A percentile compares a stretch with the other conserved stretches of the same genome.
Conservation (phyloP, 1,139 yeast genomes). For the Geotrichum phurueaensis region DNA sequence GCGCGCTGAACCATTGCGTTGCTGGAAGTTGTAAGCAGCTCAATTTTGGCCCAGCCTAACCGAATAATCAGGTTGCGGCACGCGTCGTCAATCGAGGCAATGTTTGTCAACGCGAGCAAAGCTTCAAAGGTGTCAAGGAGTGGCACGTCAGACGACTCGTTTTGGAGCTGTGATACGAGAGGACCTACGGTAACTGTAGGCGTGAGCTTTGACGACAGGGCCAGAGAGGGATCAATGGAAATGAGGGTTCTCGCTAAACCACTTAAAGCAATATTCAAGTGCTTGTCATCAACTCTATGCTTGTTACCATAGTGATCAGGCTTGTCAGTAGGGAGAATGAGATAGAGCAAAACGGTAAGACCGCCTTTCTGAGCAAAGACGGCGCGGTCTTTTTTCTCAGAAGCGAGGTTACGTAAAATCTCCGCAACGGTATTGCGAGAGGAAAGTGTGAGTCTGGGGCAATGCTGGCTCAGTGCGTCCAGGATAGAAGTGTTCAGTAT, state of each 20-base stretch:
- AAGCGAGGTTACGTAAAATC: constrained; percentile 33
- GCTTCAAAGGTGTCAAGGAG: constrained; percentile 43
- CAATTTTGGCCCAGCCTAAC: constrained; percentile 39
- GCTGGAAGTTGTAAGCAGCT: constrained; percentile 34
- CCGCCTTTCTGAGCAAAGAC: constrained; percentile 36
- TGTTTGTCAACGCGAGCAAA: constrained; percentile 44
- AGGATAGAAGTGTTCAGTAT: constrained; percentile 30
- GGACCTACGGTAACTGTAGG: constrained; percentile 34
- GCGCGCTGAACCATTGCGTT: constrained; percentile 37
- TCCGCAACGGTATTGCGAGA: constrained; percentile 29
- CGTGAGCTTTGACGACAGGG: constrained; percentile 33
- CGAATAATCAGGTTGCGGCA: constrained; percentile 35
- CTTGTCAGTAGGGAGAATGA: constrained; percentile 24
- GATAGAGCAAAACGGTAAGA: constrained; percentile 31
- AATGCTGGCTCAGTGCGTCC: constrained; percentile 26
- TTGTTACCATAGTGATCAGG: constrained; percentile 16
- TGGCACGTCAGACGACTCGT: constrained; percentile 27
- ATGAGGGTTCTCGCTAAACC: constrained; percentile 37
- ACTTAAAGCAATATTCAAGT: constrained; percentile 28
- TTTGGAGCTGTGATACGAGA: constrained; percentile 29
- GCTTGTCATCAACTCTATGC: constrained; percentile 20
- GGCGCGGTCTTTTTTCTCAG: constrained; percentile 29
- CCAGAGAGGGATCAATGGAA: constrained; percentile 35
- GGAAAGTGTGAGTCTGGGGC: constrained; percentile 29
- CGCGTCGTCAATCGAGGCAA: constrained; percentile 39